Base-by-base conservation (phyloP, 2,329 filamentous ascomycete genomes). In the Balansia obtecta region DNA sequence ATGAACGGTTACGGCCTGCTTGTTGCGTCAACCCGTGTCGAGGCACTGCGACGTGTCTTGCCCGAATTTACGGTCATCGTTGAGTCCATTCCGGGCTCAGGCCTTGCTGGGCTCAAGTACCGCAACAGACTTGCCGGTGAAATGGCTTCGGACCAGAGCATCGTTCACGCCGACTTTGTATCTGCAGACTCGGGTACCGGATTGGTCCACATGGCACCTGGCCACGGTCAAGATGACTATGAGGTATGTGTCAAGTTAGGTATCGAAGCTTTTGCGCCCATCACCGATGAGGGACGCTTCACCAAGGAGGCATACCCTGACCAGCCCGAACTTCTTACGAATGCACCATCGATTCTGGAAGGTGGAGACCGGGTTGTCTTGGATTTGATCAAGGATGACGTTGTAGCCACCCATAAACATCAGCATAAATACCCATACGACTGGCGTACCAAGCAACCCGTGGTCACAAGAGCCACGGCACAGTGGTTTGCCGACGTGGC, bases 401-500 rank as follows among this genome's bases (percentile, higher is more conserved):
- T 97, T 3, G 69, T 96, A 40, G 75, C 76, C 39, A 77, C 77
- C 4, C 85, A 94, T 57, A 74, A 74, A 51, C 85, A 91, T 63
- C 76, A 75, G 48, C 93, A 98, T 72, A 97, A 95, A 66, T 97
- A 97, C 63, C 93, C 93, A 0, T 95, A 97, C 58, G 93, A 98
- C 68, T 98, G 93, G 93, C 79, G 93, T 49, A 95, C 91, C 0
- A 98, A 97, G 67, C 76, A 86, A 57, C 93, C 93, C 1, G 83
- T 98, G 46, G 88, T 98, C 53, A 80, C 94, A 34, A 75, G 93
- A 56, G 91, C 93, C 3, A 98, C 94, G 0, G 88, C 90, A 38
- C 93, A 98, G 68, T 98, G 93, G 93, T 98, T 98, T 63, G 89
- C 93, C 11, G 88, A 97, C 65, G 88, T 96, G 2, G 88, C 77